phyloP scores from a whole-genome alignment of 495 filamentous ascomycete genomes.

The Oidiodendron maius region DNA sequence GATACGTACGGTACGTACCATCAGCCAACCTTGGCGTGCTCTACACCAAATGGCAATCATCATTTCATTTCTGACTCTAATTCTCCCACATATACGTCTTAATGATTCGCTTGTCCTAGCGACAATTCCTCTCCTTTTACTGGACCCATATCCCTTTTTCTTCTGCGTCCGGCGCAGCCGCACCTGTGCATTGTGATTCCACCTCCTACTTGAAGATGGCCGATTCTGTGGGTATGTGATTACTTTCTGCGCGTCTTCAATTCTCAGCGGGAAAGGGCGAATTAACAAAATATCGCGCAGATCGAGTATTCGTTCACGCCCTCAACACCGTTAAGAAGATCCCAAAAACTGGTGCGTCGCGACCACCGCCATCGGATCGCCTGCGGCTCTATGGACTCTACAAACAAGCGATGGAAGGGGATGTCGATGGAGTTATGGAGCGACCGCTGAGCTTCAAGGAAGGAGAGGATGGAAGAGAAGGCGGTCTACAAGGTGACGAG shows the following conservation, averaged over 20 bases:
- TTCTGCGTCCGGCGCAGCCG: no score
- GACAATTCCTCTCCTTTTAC: no score
- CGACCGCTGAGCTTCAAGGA: constrained; percentile 48
- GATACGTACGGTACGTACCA: no score
- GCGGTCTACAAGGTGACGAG: constrained; percentile 34
- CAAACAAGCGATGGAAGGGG: constrained; percentile 98
- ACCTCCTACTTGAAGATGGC: no score
- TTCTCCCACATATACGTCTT: no score
- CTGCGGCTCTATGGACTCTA: constrained; percentile 94
- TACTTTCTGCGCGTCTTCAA: not conserved
- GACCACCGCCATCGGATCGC: constrained; percentile 79
- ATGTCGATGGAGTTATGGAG: constrained; percentile 89
- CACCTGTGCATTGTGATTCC: no score
- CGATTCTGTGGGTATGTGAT: constrained; percentile 42
- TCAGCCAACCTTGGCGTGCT: no score
- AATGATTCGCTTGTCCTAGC: no score
- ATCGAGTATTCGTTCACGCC: constrained; percentile 97
- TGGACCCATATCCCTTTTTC: no score
- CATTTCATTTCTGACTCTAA: no score
- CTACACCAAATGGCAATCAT: no score
- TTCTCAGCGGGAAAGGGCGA: not conserved
- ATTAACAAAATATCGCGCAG: constrained; percentile 33
- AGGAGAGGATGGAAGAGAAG: constrained; percentile 29
- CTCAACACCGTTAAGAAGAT: constrained; percentile 98
- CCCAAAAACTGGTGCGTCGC: constrained; percentile 80